Base-by-base conservation (phyloP, 148 eudicot genomes). In the Chenopodium quinoa region DNA sequence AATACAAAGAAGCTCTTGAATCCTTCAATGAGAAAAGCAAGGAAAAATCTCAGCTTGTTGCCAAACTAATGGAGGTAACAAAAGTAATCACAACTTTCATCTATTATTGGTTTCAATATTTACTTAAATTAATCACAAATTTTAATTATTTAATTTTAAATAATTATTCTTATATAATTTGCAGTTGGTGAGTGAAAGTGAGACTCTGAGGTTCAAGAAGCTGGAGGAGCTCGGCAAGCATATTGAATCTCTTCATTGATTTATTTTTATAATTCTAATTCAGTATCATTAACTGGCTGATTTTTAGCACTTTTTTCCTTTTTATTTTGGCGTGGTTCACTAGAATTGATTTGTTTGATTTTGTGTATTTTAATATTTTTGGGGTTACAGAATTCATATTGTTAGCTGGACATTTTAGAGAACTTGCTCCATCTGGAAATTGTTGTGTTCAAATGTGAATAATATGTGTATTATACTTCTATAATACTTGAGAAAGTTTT, bases 211-310 rank as follows among this genome's bases (percentile, higher is more conserved):
- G 86, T 40, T 86, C 74, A 89, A 83, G 85, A 91, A 88, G 83
- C 73, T 91, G 83, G 94, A 91, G 74, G 94, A 89, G 88, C 89
- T 91, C 65, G 87, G 88, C 91, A 91, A 88, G 80, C 86, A 88
- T 84, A 86, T 91, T 75, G 91, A 89, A 80, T 82, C 87, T 40
- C 83, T 89, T 29, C 66, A 65, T 22, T 88, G 82, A 88, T 48
- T 74, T 75, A 25, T 62, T 32, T n/a, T 54, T 22, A 58, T 22
- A 29, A 25, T 54, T 25, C 71, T 60, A 52, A 73, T 68, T 54
- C 31, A 52, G 22, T 44, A 77, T 66, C 62, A 79, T 73, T 78
- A 37, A 85, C 72, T 79, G 72, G 44, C 25, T 74, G 56, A 85
- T 80, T 63, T 12, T 56, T 56, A 40, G 50, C 29, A 52, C 20